phyloP scores from a whole-genome alignment of 1,284 basidiomycete genomes.

The Naganishia albida region DNA sequence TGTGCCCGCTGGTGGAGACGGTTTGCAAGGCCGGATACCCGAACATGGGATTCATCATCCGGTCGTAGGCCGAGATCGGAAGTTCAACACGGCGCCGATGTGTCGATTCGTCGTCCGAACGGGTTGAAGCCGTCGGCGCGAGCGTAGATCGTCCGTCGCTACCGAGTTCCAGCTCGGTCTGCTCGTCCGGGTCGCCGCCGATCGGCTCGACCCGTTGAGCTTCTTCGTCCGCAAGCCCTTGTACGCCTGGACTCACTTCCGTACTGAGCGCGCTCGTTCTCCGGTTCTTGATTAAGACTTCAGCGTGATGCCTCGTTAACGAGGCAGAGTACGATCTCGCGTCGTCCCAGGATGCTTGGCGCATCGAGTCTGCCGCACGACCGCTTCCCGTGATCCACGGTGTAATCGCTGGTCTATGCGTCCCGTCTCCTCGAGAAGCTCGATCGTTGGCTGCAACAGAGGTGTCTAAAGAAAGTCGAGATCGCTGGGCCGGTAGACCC shows the following conservation, averaged over 20 bases:
- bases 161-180: neutral
- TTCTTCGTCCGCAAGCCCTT: neutral
- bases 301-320: slow-evolving; percentile 47
- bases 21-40: slow-evolving; percentile 47
- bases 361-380: slow-evolving; percentile 23
- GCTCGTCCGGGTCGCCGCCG: neutral
- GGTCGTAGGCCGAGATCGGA: slow-evolving; percentile 33
- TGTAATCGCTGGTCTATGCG: slow-evolving; percentile 14
- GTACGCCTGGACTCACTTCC: neutral
- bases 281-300: slow-evolving; percentile 37
- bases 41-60: slow-evolving; percentile 49
- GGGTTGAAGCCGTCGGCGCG: neutral
- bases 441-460: neutral
- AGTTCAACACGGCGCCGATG: slow-evolving; percentile 21
- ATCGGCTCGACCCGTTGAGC: neutral
- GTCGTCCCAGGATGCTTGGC: slow-evolving; percentile 29
- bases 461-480: neutral
- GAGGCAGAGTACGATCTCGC: slow-evolving; percentile 44
- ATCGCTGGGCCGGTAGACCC: neutral
- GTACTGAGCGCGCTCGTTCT: slow-evolving; percentile 2
- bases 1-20: slow-evolving; percentile 23
- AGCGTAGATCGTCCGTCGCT: neutral
- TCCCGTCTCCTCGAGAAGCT: neutral
- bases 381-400: slow-evolving; percentile 13
- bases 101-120: neutral